Percentiles rank a stretch among this genome's conserved stretches.
Conservation (phyloP, 345 rosid species). For the Noccaea caerulescens region DNA sequence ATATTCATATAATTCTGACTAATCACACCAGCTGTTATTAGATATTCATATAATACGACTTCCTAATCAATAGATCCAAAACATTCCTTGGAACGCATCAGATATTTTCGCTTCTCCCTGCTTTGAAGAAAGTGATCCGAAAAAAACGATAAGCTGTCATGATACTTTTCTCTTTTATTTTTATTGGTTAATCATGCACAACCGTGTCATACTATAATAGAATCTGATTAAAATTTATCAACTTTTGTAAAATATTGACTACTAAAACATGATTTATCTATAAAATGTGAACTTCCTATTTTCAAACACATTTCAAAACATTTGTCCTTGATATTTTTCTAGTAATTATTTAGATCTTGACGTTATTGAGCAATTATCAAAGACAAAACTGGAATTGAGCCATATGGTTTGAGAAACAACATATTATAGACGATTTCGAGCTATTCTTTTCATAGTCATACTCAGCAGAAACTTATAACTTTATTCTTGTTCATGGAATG, state of each 20-base stretch:
- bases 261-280: not conserved
- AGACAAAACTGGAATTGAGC: not conserved
- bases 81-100: not conserved
- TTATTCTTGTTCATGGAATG: constrained; percentile 14
- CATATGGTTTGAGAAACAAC: constrained; percentile 2
- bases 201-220: not conserved
- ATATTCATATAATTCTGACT: not conserved
- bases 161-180: not conserved
- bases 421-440: not conserved
- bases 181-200: not conserved
- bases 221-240: not conserved
- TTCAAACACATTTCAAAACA: not conserved
- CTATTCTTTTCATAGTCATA: not conserved
- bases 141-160: not conserved
- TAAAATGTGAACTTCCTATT: not conserved
- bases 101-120: not conserved
- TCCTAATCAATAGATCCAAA: not conserved
- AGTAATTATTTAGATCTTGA: not conserved
- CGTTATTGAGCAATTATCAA: not conserved
- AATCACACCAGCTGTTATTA: not conserved
- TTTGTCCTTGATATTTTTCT: not conserved
- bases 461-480: not conserved
- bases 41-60: not conserved
- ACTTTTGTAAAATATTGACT: not conserved
- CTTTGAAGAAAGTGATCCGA: constrained; percentile 7